These are phyloP conservation scores for Phylloporus sp. DNA, from an alignment of 1,284 basidiomycete species.

Conservation along the genomic window DNA sequence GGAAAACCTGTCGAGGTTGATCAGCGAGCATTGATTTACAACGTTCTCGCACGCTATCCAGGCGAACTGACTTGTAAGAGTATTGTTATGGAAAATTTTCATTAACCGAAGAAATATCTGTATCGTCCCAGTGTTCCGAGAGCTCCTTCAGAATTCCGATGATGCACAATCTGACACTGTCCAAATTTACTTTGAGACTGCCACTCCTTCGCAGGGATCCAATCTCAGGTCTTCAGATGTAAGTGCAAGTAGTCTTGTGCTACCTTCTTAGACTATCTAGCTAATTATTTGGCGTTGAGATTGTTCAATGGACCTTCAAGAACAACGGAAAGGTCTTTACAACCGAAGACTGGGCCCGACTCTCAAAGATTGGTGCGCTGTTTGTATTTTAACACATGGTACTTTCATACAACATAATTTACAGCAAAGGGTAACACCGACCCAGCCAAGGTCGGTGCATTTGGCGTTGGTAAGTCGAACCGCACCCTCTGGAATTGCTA, in stretches of 20 bases:
- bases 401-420: neutral
- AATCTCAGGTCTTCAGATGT: neutral
- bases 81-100: neutral
- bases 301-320: slow-evolving; percentile 79
- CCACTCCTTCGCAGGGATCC: neutral
- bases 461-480: slow-evolving; percentile 73
- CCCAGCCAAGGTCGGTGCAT: slow-evolving; percentile 61
- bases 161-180: slow-evolving; percentile 85
- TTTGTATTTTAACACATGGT: neutral
- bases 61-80: slow-evolving; percentile 79
- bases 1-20: slow-evolving; percentile 62
- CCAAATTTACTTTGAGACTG: slow-evolving; percentile 76
- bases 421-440: slow-evolving; percentile 81
- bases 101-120: neutral
- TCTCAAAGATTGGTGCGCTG: slow-evolving; percentile 82
- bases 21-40: slow-evolving; percentile 91
- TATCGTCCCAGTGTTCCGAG: slow-evolving; percentile 73
- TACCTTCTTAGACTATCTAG: neutral
- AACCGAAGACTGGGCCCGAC: slow-evolving; percentile 83
- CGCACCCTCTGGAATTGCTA: neutral
- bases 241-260: neutral
- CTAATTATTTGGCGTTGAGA: slow-evolving; percentile 43
- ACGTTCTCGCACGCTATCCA: slow-evolving; percentile 91
- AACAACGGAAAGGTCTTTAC: slow-evolving; percentile 87
- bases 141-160: slow-evolving; percentile 93